A percentile compares a stretch with the other conserved stretches of the same genome.
phyloP scores from a whole-genome alignment of 768 basidiomycete genomes.

The Boletus eberwhitei region DNA sequence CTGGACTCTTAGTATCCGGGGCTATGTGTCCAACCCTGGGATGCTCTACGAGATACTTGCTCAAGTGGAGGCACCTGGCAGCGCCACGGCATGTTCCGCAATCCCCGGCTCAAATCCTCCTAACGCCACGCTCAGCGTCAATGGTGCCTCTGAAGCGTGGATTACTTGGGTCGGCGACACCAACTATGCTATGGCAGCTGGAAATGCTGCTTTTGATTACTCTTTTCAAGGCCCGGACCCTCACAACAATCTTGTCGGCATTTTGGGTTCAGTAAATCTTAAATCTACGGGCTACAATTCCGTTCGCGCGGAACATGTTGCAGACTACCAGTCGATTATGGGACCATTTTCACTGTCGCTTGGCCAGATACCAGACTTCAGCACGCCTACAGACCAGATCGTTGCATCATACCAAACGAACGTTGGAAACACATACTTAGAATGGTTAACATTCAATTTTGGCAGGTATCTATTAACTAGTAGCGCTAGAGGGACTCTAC shows the following conservation, averaged over 20 bases:
- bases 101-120: slow-evolving; percentile 27
- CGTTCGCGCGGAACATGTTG: slow-evolving; percentile 46
- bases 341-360: slow-evolving; percentile 53
- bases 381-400: slow-evolving; percentile 55
- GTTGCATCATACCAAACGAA: slow-evolving; percentile 50
- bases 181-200: slow-evolving; percentile 62
- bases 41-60: slow-evolving; percentile 71
- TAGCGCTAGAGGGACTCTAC: slow-evolving; percentile 60
- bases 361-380: slow-evolving; percentile 53
- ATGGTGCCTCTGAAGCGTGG: slow-evolving; percentile 51
- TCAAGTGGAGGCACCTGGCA: slow-evolving; percentile 38
- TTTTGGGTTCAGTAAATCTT: slow-evolving; percentile 32
- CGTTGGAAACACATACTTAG: slow-evolving; percentile 60
- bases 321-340: slow-evolving; percentile 46
- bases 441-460: slow-evolving; percentile 73
- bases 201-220: slow-evolving; percentile 51
- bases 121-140: slow-evolving; percentile 50
- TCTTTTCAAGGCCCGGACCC: slow-evolving; percentile 66
- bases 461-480: slow-evolving; percentile 64
- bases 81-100: slow-evolving; percentile 33
- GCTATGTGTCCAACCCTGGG: slow-evolving; percentile 48
- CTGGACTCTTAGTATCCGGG: slow-evolving; percentile 53
- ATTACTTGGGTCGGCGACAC: slow-evolving; percentile 75
- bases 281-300: slow-evolving; percentile 33
- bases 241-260: slow-evolving; percentile 40